A percentile compares a stretch with the other conserved stretches of the same genome.
phyloP scores from a whole-genome alignment of 1,139 yeast species.

The Geotrichum klebahnii region DNA sequence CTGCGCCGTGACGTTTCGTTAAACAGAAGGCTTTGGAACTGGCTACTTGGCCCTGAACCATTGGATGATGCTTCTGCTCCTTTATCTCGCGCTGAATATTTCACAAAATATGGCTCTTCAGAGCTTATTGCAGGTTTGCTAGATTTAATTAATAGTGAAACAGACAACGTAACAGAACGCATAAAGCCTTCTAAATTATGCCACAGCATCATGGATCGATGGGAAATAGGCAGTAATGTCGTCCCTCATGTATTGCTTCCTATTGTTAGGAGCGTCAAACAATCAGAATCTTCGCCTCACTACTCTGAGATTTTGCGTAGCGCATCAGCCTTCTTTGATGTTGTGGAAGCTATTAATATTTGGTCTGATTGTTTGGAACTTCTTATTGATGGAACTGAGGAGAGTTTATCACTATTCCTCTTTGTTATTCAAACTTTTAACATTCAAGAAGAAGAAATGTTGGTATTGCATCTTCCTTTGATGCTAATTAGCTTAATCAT shows the following conservation, averaged over 20 bases:
- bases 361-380: slow-evolving; percentile 62
- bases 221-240: slow-evolving; percentile 81
- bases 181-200: slow-evolving; percentile 59
- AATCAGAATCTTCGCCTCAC: slow-evolving; percentile 22
- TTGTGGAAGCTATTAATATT: slow-evolving; percentile 71
- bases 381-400: slow-evolving; percentile 28
- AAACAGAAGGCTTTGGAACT: slow-evolving; percentile 86
- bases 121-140: slow-evolving; percentile 53
- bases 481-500: slow-evolving; percentile 50
- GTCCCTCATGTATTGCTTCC: slow-evolving; percentile 70
- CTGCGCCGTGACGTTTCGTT: slow-evolving; percentile 86
- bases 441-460: slow-evolving; percentile 81
- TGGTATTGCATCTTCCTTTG: slow-evolving; percentile 69
- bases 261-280: slow-evolving; percentile 44
- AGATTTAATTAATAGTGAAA: slow-evolving; percentile 44
- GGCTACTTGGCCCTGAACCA: slow-evolving; percentile 75
- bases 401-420: slow-evolving; percentile 41
- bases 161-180: slow-evolving; percentile 36
- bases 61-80: slow-evolving; percentile 3
- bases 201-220: slow-evolving; percentile 74
- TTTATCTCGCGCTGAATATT: slow-evolving; percentile 49
- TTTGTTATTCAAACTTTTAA: slow-evolving; percentile 65
- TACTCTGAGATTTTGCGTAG: slow-evolving; percentile 49
- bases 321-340: slow-evolving; percentile 72
- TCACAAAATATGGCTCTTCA: slow-evolving; percentile 52